Base-by-base conservation (phyloP, 108 stramenopile species). In the Conticribra guillardii region DNA sequence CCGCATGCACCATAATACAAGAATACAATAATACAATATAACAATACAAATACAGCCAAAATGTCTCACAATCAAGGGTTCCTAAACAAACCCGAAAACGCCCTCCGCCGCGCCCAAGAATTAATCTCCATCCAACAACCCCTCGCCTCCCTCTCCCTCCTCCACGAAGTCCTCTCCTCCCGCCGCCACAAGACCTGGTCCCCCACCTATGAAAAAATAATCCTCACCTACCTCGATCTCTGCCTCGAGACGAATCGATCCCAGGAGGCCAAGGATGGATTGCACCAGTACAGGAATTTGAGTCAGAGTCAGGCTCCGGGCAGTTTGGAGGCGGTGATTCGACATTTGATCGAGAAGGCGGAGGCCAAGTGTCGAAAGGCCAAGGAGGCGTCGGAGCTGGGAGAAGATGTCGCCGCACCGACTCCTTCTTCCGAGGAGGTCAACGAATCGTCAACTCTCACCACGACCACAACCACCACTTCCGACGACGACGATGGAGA, bases 281-380 rank as follows among this genome's bases (percentile, higher is more conserved):
- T 99, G 52, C 97, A 99, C 63, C 98, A 99, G 79, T 99, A 99
- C 78, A 81, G 99, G 16, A 98, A 97, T 70, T 67, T 99, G 59
- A 82, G 84, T 23, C 95, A 97, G 76, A 72, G 87, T 54, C 93
- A 96, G 64, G 97, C 96, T 1, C 98, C 98, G 0, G 93, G 92
- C 14, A 91, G 92, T 64, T 76, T 99, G 46, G 97, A 98, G 73
- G 90, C 87, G 45, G 96, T 99, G 49, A 96, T 98, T 53, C 85
- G 86, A 19, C 87, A 98, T 71, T 76, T 99, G 49, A 60, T 96
- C 66, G 91, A 94, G 45, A 58, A 78, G 31, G 93, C 88, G 1
- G 95, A 95, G 76, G 59, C 45, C 60, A 80, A 91, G 45, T 94
- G 92, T 65, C 70, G 64, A 54, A 81, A 85, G 60, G 96, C 96